A percentile compares a stretch with the other conserved stretches of the same genome.
These are phyloP conservation scores for Chernovozyma sophiae-reginae DNA, from an alignment of 1,139 yeast genomes.

Conservation along the genomic window DNA sequence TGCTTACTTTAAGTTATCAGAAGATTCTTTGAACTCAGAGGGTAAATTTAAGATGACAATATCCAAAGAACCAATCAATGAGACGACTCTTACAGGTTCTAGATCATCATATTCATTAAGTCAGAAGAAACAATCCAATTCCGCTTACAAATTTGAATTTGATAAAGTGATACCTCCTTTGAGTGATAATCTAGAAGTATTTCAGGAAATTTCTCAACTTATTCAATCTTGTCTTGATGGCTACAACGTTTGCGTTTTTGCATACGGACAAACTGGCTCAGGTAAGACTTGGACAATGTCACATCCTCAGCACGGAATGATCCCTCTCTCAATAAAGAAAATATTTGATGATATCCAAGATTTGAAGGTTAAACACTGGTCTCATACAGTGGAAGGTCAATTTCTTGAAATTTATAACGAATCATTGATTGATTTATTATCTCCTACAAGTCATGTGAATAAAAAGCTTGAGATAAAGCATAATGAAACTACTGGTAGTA, in stretches of 20 bases:
- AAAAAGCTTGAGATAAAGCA: slow-evolving; percentile 71
- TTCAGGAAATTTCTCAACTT: slow-evolving; percentile 80
- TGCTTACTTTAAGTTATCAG: slow-evolving; percentile 44
- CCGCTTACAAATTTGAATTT: slow-evolving; percentile 52
- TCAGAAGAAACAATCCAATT: slow-evolving; percentile 4
- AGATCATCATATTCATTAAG: not conserved
- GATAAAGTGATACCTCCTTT: slow-evolving; percentile 69
- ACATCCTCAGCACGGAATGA: slow-evolving; percentile 67
- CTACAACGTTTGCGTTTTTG: slow-evolving; percentile 86
- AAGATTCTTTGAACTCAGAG: slow-evolving; percentile 18
- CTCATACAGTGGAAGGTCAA: slow-evolving; percentile 63
- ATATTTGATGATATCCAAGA: slow-evolving; percentile 60
- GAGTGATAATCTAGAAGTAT: slow-evolving; percentile 57
- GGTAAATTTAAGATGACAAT: slow-evolving; percentile 4
- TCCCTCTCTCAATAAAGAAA: slow-evolving; percentile 70
- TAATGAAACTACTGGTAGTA: slow-evolving; percentile 48
- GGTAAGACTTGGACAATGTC: slow-evolving; percentile 96
- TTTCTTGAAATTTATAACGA: slow-evolving; percentile 91
- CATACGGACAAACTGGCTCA: slow-evolving; percentile 97
- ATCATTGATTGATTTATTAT: slow-evolving; percentile 63
- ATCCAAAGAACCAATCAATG: slow-evolving; percentile 2
- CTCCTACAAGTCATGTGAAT: slow-evolving; percentile 17
- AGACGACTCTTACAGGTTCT: not conserved
- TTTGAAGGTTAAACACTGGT: slow-evolving; percentile 60
- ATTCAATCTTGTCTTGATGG: slow-evolving; percentile 92